Evolutionary conservation across 2,329 filamentous ascomycete species (phyloP).

Genomic region (Fusarium multiceps): DNA sequence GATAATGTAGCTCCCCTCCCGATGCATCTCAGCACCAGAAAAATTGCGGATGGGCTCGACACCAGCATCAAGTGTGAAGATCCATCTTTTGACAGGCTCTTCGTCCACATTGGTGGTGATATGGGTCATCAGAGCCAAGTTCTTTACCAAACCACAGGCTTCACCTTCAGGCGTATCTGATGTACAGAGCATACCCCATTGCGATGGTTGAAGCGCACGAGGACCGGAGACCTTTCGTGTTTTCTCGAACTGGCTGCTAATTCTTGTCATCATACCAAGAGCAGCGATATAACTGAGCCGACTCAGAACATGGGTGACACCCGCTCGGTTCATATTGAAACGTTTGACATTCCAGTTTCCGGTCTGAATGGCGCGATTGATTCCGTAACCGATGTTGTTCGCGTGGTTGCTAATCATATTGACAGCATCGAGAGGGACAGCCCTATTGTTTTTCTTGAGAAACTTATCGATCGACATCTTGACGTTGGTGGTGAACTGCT

Average conservation of each 20-base stretch:
- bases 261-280: conserved; percentile 99
- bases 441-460: conserved; percentile 90
- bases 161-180: conserved; percentile 99
- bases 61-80: conserved; percentile 87
- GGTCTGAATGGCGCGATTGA: conserved; percentile 96
- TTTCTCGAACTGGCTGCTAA: conserved; percentile 98
- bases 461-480: conserved; percentile 96
- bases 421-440: conserved; percentile 87
- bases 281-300: conserved; percentile 96
- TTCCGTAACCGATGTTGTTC: conserved; percentile 87
- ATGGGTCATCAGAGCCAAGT: conserved; percentile 97
- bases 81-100: conserved; percentile 84
- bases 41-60: conserved; percentile 79
- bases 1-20: conserved; percentile 85
- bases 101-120: conserved; percentile 98
- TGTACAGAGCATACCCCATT: conserved; percentile 97
- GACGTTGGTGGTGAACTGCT: conserved; percentile 89
- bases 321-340: conserved; percentile 98
- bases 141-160: conserved; percentile 97
- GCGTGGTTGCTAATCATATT: conserved; percentile 86
- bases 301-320: conserved; percentile 95
- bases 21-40: conserved; percentile 86
- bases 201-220: conserved; percentile 93
- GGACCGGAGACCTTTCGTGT: conserved; percentile 96
- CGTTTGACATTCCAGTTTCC: conserved; percentile 98